A percentile compares a stretch with the other conserved stretches of the same genome.
Evolutionary conservation across 352 stramenopile genomes (phyloP).

Genomic region (Pythium rishiriense): DNA sequence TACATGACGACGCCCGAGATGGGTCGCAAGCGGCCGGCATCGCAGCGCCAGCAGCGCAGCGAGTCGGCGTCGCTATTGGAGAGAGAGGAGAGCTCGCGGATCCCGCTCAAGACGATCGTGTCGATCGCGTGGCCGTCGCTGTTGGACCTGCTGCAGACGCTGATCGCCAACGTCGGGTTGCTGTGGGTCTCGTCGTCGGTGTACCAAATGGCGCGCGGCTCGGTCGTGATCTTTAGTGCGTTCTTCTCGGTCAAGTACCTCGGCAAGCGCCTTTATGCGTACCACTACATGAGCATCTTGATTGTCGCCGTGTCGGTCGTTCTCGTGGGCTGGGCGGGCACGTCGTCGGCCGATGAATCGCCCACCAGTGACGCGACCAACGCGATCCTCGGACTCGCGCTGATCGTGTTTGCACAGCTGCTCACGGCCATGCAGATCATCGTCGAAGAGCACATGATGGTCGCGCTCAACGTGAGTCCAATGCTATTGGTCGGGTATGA

Average conservation of each 20-base stretch:
- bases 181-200: constrained; percentile 89
- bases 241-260: constrained; percentile 85
- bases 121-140: constrained; percentile 68
- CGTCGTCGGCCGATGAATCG: constrained; percentile 10
- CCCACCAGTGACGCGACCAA: constrained; percentile 38
- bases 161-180: constrained; percentile 84
- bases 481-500: constrained; percentile 88
- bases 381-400: constrained; percentile 62
- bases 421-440: constrained; percentile 88
- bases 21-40: constrained; percentile 37
- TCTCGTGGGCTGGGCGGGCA: constrained; percentile 70
- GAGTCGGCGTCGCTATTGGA: constrained; percentile 39
- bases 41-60: constrained; percentile 9
- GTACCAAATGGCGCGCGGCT: constrained; percentile 90
- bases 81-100: constrained; percentile 18
- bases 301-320: constrained; percentile 69
- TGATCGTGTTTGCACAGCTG: constrained; percentile 82
- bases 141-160: constrained; percentile 86
- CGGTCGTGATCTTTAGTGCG: constrained; percentile 91
- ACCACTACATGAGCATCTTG: constrained; percentile 86
- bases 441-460: constrained; percentile 89
- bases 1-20: constrained; percentile 58
- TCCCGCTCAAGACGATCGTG: constrained; percentile 55
- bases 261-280: constrained; percentile 75
- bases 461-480: constrained; percentile 75